Conservation (phyloP, 2,329 filamentous ascomycete species). For the Amauroascus niger region DNA sequence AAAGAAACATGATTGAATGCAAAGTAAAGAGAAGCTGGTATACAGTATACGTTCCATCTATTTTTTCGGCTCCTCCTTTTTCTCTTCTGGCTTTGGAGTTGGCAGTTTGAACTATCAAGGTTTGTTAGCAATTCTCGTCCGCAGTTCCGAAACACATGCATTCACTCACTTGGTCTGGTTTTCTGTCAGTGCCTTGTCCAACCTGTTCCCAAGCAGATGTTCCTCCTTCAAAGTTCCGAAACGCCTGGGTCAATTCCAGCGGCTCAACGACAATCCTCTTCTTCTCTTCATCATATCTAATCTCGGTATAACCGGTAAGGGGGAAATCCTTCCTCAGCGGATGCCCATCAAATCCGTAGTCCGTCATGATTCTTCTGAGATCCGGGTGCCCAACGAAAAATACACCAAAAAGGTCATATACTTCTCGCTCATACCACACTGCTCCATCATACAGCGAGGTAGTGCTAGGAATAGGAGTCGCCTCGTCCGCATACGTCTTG, state of each 20-base stretch:
- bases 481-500: constrained; percentile 98
- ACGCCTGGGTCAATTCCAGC: constrained; percentile 93
- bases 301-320: constrained; percentile 93
- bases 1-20: neutral
- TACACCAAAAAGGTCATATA: constrained; percentile 94
- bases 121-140: neutral
- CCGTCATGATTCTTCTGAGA: constrained; percentile 94
- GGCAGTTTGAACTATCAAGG: constrained; percentile 70
- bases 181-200: constrained; percentile 63
- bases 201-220: constrained; percentile 62
- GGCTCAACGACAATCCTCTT: constrained; percentile 98
- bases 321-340: constrained; percentile 97
- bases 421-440: constrained; percentile 97
- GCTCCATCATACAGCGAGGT: constrained; percentile 83
- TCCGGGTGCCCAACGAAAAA: constrained; percentile 96
- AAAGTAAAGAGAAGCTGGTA: constrained; percentile 10
- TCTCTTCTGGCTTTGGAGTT: constrained; percentile 87
- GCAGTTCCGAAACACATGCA: neutral
- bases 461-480: constrained; percentile 81
- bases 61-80: constrained; percentile 87
- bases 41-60: constrained; percentile 39
- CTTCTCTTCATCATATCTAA: constrained; percentile 98
- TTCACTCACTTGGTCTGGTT: constrained; percentile 55
- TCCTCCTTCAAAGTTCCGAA: constrained; percentile 94
- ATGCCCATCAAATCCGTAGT: constrained; percentile 98